Evolutionary conservation across 2,329 filamentous ascomycete genomes (phyloP).

Genomic region (Arthrinium puccinioides): DNA sequence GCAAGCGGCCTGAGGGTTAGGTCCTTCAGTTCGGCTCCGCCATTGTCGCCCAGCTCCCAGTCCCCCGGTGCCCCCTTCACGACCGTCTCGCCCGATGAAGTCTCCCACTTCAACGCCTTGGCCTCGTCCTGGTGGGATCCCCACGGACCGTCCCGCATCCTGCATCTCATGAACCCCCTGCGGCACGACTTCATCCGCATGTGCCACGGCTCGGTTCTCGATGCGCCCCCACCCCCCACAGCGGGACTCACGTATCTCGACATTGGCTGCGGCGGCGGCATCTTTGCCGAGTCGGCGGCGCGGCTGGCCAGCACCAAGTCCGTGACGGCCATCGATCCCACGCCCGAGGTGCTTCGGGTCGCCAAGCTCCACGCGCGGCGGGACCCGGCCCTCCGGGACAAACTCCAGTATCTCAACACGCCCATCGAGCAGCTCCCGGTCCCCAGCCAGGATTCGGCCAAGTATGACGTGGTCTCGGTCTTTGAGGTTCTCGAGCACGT

Average conservation of each 20-base stretch:
- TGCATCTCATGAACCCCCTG: conserved; percentile 97
- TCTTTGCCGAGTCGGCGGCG: conserved; percentile 85
- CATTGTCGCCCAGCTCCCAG: conserved; percentile 11
- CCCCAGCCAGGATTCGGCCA: conserved; percentile 28
- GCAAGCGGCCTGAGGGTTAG: neutral
- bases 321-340: conserved; percentile 75
- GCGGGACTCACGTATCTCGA: conserved; percentile 68
- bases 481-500: conserved; percentile 98
- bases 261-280: conserved; percentile 91
- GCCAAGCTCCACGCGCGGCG: conserved; percentile 67
- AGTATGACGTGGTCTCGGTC: conserved; percentile 74
- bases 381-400: conserved; percentile 60
- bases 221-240: conserved; percentile 23
- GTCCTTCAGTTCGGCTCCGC: conserved; percentile 2
- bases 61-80: conserved; percentile 35
- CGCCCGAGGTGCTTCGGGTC: conserved; percentile 63
- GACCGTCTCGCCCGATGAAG: conserved; percentile 80
- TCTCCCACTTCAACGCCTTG: conserved; percentile 90
- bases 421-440: conserved; percentile 63
- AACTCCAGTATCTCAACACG: conserved; percentile 67
- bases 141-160: conserved; percentile 80
- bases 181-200: conserved; percentile 83
- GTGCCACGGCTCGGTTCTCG: conserved; percentile 55
- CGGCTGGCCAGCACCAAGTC: conserved; percentile 53
- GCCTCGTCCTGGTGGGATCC: conserved; percentile 97